These are phyloP conservation scores for Hordeum marinum DNA, from an alignment of 176 grass and related monocot genomes.

Conservation along the genomic window DNA sequence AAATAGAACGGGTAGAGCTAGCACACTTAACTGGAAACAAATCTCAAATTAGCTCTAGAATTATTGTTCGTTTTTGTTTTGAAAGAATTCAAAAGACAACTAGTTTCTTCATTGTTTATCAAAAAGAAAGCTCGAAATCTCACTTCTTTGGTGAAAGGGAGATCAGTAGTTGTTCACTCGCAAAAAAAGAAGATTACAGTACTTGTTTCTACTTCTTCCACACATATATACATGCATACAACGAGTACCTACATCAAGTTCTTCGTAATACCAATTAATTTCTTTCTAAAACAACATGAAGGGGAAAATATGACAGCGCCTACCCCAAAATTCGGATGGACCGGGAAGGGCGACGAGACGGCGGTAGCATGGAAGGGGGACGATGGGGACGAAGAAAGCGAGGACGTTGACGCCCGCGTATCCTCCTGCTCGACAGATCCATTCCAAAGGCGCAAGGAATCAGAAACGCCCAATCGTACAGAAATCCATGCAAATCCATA, in stretches of 20 bases:
- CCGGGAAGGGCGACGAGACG: conserved; percentile 32
- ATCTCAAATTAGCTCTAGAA: background rate
- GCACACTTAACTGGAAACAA: background rate
- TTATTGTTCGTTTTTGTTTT: background rate
- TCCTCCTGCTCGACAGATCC: conserved; percentile 43
- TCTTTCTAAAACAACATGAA: background rate
- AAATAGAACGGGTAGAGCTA: background rate
- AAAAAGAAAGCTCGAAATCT: background rate
- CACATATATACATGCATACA: background rate
- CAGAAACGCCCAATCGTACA: conserved; percentile 18
- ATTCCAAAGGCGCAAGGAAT: conserved; percentile 19
- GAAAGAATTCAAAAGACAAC: background rate
- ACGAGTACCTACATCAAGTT: background rate
- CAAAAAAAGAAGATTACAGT: no score
- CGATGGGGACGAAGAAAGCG: conserved; percentile 47
- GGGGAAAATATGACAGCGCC: background rate
- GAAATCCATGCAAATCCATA: background rate
- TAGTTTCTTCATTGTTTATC: background rate
- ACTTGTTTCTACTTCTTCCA: background rate
- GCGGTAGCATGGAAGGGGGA: conserved; percentile 32
- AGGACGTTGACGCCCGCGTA: conserved; percentile 48
- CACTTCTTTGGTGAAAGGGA: background rate
- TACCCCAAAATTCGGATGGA: conserved; percentile 48
- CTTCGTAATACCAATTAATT: background rate
- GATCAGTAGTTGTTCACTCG: background rate